Conservation (phyloP, 2,329 filamentous ascomycete genomes). For the Trichoderma endophyticum region DNA sequence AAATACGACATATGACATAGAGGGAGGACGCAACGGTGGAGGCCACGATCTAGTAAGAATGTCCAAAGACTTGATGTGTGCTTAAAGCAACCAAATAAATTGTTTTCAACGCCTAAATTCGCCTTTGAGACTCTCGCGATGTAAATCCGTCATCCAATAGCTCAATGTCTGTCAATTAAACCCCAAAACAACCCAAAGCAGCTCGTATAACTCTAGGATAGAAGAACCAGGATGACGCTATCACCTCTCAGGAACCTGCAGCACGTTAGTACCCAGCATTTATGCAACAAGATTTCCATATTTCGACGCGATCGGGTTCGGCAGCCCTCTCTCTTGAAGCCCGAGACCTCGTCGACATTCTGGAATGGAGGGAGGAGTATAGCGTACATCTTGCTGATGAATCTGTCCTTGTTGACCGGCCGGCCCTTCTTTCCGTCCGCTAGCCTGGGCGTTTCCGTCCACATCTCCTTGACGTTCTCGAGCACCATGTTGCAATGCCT, state of each 20-base stretch:
- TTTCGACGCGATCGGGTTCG: not conserved
- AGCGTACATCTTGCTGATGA: slow-evolving; percentile 92
- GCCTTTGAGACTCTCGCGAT: slow-evolving; percentile 32
- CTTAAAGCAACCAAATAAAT: slow-evolving; percentile 19
- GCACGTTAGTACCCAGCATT: slow-evolving; percentile 21
- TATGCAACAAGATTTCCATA: not conserved
- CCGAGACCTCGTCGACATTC: not conserved
- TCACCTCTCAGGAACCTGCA: slow-evolving; percentile 79
- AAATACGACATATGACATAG: slow-evolving; percentile 9
- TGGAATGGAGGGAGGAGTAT: not conserved
- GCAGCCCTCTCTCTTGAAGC: not conserved
- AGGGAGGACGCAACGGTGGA: slow-evolving; percentile 21
- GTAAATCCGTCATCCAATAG: slow-evolving; percentile 29
- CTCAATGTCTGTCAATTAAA: slow-evolving; percentile 23
- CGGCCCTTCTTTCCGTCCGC: slow-evolving; percentile 84
- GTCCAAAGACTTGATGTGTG: not conserved
- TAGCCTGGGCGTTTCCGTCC: slow-evolving; percentile 87
- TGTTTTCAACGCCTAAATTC: slow-evolving; percentile 40
- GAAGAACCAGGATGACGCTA: slow-evolving; percentile 80
- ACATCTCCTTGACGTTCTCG: slow-evolving; percentile 96
- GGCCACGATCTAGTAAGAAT: not conserved
- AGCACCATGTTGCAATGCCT: slow-evolving; percentile 99
- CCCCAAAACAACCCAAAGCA: slow-evolving; percentile 13
- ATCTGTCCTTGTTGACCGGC: slow-evolving; percentile 94
- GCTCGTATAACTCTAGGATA: slow-evolving; percentile 54